These are phyloP conservation scores for Fusarium transvaalense DNA, from an alignment of 2,329 filamentous ascomycete species.

Conservation along the genomic window DNA sequence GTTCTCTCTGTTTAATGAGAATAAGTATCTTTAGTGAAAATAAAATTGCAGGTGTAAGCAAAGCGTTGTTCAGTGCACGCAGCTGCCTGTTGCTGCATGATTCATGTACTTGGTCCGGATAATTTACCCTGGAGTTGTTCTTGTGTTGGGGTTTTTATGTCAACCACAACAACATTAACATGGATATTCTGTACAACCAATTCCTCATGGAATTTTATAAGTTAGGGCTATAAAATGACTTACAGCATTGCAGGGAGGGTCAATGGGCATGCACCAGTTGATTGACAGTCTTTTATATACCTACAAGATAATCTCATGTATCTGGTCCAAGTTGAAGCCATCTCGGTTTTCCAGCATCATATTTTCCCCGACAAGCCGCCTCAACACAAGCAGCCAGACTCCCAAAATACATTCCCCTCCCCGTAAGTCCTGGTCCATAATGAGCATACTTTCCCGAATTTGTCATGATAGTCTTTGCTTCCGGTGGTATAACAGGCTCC, in stretches of 20 bases:
- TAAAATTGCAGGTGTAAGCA: background rate
- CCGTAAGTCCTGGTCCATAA: constrained; percentile 33
- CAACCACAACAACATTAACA: background rate
- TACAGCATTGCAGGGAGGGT: background rate
- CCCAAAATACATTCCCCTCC: constrained; percentile 44
- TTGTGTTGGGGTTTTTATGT: background rate
- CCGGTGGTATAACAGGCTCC: constrained; percentile 26
- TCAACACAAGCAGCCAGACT: constrained; percentile 44
- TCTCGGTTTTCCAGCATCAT: constrained; percentile 4
- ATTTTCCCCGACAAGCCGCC: constrained; percentile 35
- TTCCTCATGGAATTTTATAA: no score
- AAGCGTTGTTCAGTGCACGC: background rate
- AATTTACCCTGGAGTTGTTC: background rate
- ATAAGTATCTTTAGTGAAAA: background rate
- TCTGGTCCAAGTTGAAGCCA: constrained; percentile 1
- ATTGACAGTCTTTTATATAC: background rate
- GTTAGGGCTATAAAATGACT: background rate
- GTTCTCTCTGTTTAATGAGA: no score
- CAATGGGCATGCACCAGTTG: accelerated
- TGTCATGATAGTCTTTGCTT: constrained; percentile 25
- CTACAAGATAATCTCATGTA: background rate
- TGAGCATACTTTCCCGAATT: constrained; percentile 42
- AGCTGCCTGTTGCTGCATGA: background rate
- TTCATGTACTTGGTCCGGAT: background rate
- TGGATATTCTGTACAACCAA: no score